phyloP scores from a whole-genome alignment of 805 yeast species.

The Priceomyces melissophilus region DNA sequence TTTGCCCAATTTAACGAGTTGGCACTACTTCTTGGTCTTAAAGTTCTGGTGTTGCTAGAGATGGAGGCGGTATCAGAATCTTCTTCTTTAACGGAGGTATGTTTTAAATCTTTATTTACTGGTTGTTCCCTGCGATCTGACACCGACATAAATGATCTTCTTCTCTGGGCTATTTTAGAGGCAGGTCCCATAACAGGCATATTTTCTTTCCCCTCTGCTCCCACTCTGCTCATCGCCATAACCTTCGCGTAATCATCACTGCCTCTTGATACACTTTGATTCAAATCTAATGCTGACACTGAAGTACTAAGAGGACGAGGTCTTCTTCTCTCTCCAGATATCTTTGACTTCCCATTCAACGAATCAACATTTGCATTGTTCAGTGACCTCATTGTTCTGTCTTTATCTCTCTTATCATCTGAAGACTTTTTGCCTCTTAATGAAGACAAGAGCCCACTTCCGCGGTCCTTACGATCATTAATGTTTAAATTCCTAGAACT shows the following conservation, averaged over 20 bases:
- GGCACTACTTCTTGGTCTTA: slow-evolving; percentile 20
- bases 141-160: neutral
- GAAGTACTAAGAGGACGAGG: slow-evolving; percentile 10
- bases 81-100: no score
- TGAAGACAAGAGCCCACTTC: slow-evolving; percentile 11
- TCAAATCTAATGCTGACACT: slow-evolving; percentile 9
- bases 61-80: neutral
- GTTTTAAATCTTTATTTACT: no score
- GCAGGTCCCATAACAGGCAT: neutral
- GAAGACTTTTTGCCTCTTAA: slow-evolving; percentile 13
- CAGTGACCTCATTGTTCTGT: no score
- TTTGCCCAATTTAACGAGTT: slow-evolving; percentile 16
- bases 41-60: slow-evolving; percentile 3
- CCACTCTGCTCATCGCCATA: slow-evolving; percentile 8
- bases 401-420: no score
- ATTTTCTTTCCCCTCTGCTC: slow-evolving; percentile 14
- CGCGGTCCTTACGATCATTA: no score
- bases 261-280: neutral
- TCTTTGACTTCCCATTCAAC: neutral
- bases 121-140: neutral
- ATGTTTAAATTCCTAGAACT: no score
- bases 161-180: neutral
- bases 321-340: slow-evolving; percentile 2
- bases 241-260: slow-evolving; percentile 6
- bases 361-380: neutral